Conservation (phyloP, 192 early-diverging fungal species). For the Mortierella hygrophila region DNA sequence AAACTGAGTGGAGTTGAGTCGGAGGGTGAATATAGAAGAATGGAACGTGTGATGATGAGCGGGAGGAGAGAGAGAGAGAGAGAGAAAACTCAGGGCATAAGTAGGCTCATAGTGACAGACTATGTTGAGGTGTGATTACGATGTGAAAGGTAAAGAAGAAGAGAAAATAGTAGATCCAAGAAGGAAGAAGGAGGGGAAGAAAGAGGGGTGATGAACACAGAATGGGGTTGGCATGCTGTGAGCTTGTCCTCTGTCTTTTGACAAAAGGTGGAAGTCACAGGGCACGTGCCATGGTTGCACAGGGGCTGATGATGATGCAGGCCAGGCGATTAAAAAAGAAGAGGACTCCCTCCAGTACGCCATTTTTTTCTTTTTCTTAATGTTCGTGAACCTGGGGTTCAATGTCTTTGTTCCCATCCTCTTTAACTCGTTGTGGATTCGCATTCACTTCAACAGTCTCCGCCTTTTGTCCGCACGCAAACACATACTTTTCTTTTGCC, state of each 20-base stretch:
- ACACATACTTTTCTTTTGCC: neutral
- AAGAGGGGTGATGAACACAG: slow-evolving; percentile 3
- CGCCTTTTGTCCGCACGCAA: neutral
- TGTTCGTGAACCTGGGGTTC: neutral
- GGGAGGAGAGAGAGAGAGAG: neutral
- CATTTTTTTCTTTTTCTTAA: neutral
- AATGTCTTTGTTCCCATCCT: neutral
- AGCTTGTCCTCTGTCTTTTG: neutral
- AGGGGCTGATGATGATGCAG: neutral
- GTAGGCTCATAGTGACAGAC: slow-evolving; percentile 18
- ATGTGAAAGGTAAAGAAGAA: no score
- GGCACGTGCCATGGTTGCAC: neutral
- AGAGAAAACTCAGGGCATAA: slow-evolving; percentile 2
- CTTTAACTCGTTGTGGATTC: neutral
- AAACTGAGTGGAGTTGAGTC: neutral
- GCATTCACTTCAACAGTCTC: neutral
- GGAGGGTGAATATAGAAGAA: neutral
- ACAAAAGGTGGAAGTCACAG: neutral
- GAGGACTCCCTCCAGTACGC: neutral
- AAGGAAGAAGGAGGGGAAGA: neutral
- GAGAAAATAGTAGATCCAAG: neutral
- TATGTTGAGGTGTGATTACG: neutral
- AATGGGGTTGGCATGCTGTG: neutral
- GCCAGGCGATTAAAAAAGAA: slow-evolving; percentile 2
- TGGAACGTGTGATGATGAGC: neutral